Percentiles rank a stretch among this genome's conserved stretches.
Conservation (phyloP, 805 yeast genomes). For the Ogataea glucozyma region DNA sequence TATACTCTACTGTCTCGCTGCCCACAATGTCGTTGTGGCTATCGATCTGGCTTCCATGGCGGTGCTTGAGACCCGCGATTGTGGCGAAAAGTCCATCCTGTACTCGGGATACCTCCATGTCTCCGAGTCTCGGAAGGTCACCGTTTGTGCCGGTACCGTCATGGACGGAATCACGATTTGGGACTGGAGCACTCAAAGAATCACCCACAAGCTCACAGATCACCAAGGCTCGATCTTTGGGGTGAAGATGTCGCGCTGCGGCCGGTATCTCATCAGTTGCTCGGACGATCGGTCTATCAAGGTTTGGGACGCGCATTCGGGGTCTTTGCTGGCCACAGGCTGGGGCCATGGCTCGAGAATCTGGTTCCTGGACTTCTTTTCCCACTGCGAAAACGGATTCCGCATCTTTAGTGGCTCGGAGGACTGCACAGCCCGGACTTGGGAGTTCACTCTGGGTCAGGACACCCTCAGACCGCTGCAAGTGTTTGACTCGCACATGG, state of each 20-base stretch:
- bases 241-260: slow-evolving; percentile 60
- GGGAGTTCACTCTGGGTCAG: slow-evolving; percentile 50
- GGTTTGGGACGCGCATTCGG: slow-evolving; percentile 63
- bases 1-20: slow-evolving; percentile 59
- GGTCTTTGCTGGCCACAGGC: slow-evolving; percentile 67
- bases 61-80: slow-evolving; percentile 39
- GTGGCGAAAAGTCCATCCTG: slow-evolving; percentile 75
- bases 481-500: slow-evolving; percentile 70
- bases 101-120: slow-evolving; percentile 80
- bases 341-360: slow-evolving; percentile 98
- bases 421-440: slow-evolving; percentile 80
- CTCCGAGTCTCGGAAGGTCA: slow-evolving; percentile 39
- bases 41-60: slow-evolving; percentile 27
- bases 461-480: slow-evolving; percentile 43
- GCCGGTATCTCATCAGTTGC: slow-evolving; percentile 67
- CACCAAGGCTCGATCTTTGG: slow-evolving; percentile 95
- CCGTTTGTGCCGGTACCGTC: slow-evolving; percentile 89
- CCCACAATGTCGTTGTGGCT: slow-evolving; percentile 70
- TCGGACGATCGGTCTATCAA: slow-evolving; percentile 92
- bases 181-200: slow-evolving; percentile 48
- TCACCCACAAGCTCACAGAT: slow-evolving; percentile 58
- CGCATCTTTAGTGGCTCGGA: slow-evolving; percentile 72
- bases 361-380: slow-evolving; percentile 73
- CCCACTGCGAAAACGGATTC: slow-evolving; percentile 29
- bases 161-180: slow-evolving; percentile 84